These are phyloP conservation scores for Apiospora kogelbergensis DNA, from an alignment of 2,329 filamentous ascomycete species.

Conservation along the genomic window DNA sequence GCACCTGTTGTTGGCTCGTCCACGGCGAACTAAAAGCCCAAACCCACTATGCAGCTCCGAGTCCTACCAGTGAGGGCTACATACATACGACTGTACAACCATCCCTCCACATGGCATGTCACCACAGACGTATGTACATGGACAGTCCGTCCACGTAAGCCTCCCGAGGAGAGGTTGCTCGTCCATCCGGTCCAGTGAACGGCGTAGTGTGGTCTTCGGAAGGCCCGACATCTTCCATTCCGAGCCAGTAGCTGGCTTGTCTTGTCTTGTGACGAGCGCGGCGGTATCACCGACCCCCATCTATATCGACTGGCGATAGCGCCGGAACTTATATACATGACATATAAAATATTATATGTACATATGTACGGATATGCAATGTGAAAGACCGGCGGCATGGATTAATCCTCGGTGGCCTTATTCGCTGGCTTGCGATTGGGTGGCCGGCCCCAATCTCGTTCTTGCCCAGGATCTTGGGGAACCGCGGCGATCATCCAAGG, in stretches of 20 bases:
- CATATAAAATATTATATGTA: background rate
- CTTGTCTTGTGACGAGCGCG: background rate
- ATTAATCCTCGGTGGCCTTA: background rate
- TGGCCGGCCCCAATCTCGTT: background rate
- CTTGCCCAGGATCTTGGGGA: slow-evolving; percentile 12
- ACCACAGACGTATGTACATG: background rate
- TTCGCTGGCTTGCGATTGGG: background rate
- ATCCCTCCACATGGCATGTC: background rate
- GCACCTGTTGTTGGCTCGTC: background rate
- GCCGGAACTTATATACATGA: background rate
- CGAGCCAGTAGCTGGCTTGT: background rate
- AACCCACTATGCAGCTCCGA: background rate
- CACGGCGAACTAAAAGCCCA: background rate
- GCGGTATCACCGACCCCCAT: slow-evolving; percentile 1
- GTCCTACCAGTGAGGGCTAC: background rate
- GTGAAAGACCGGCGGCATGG: background rate
- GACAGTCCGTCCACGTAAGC: slow-evolving; percentile 2
- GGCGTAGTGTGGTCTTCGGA: background rate
- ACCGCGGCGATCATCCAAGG: slow-evolving; percentile 14
- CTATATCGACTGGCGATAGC: background rate
- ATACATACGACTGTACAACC: background rate
- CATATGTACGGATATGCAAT: background rate
- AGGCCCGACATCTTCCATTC: background rate
- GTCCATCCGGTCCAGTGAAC: background rate
- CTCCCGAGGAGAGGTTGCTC: background rate